phyloP scores from a whole-genome alignment of 345 rosid species.

The Trapa incisa region DNA sequence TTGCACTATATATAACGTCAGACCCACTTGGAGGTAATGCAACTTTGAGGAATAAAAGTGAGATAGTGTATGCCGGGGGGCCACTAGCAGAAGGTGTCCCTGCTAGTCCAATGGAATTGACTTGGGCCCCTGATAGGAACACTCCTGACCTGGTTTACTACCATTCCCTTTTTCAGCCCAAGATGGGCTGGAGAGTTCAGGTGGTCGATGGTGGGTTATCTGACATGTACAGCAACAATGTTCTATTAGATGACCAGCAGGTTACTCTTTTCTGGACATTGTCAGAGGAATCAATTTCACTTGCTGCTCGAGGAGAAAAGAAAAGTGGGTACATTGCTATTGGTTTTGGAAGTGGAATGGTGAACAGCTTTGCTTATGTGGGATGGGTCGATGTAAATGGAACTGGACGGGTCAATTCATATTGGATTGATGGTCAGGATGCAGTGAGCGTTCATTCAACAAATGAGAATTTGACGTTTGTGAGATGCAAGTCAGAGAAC shows the following conservation, averaged over 20 bases:
- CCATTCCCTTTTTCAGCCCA: constrained; percentile 65
- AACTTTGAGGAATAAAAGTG: constrained; percentile 55
- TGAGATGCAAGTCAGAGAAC: constrained; percentile 79
- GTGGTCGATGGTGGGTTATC: constrained; percentile 93
- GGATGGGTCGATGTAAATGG: constrained; percentile 78
- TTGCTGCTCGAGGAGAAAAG: constrained; percentile 90
- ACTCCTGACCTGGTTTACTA: constrained; percentile 84
- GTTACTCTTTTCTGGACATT: constrained; percentile 89
- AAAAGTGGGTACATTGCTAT: constrained; percentile 87
- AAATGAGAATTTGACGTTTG: constrained; percentile 65
- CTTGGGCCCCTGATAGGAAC: constrained; percentile 85
- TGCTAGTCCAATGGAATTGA: constrained; percentile 61
- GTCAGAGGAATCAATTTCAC: constrained; percentile 51
- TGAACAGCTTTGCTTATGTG: constrained; percentile 73
- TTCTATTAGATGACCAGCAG: constrained; percentile 84
- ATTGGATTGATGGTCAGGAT: constrained; percentile 82
- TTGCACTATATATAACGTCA: constrained; percentile 63
- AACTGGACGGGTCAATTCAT: constrained; percentile 61
- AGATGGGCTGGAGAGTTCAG: constrained; percentile 96
- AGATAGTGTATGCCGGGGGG: constrained; percentile 83
- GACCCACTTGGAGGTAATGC: constrained; percentile 94
- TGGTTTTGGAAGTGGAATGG: constrained; percentile 77
- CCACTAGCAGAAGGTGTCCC: constrained; percentile 74
- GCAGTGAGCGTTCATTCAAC: constrained; percentile 60
- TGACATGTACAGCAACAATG: constrained; percentile 92